Evolutionary conservation across 257 asterid species (phyloP).

Genomic region (Solanum habrochaites): DNA sequence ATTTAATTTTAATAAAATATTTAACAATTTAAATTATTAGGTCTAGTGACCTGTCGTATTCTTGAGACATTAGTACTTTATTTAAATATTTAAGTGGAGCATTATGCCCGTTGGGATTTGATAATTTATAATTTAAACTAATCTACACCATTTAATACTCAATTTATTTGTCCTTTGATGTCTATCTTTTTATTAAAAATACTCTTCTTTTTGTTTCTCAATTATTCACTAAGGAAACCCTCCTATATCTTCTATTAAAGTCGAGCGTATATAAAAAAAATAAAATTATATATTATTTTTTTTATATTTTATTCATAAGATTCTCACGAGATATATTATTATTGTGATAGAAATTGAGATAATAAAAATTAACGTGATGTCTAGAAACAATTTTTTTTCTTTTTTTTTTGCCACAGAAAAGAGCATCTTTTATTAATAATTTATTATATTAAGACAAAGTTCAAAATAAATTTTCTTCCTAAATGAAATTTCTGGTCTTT

Average conservation of each 20-base stretch:
- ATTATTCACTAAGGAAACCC: background rate
- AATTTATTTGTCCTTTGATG: background rate
- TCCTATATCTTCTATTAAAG: too few species aligned
- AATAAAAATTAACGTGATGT: background rate
- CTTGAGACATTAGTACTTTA: background rate
- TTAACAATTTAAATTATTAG: conserved; percentile 3
- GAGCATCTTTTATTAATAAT: background rate
- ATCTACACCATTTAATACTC: background rate
- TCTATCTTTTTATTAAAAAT: background rate
- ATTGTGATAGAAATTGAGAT: background rate
- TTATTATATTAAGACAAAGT: background rate
- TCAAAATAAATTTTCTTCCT: background rate
- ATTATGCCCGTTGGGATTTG: background rate
- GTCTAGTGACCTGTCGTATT: conserved; percentile 30
- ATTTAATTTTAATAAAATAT: background rate
- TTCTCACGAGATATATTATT: background rate
- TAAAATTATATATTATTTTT: fast-evolving
- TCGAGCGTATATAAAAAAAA: background rate
- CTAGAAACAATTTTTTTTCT: background rate
- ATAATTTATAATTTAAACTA: background rate
- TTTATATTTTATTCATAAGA: background rate
- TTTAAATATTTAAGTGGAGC: background rate
- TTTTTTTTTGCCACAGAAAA: background rate
- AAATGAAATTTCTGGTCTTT: background rate
- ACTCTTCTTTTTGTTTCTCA: background rate